These are phyloP conservation scores for Fusarium aywerte DNA, from an alignment of 2,329 filamentous ascomycete species.

Conservation along the genomic window DNA sequence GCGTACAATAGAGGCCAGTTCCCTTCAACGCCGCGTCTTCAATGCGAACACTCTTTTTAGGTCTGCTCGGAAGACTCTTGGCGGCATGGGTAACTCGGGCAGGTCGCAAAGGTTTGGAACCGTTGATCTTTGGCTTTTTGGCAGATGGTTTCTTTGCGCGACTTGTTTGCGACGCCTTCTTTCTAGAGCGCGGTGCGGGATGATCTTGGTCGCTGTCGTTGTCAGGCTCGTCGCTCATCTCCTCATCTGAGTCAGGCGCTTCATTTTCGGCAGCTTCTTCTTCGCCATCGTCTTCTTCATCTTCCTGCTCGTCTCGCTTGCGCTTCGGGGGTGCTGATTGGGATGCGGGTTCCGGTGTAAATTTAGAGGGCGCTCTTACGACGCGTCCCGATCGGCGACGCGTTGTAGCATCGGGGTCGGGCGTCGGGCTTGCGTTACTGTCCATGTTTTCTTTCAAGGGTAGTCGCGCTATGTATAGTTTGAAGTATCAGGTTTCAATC, in stretches of 20 bases:
- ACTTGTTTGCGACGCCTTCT: slow-evolving; percentile 57
- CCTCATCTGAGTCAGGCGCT: slow-evolving; percentile 59
- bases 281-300: slow-evolving; percentile 45
- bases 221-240: slow-evolving; percentile 58
- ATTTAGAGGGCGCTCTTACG: slow-evolving; percentile 69
- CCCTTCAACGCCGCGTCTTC: slow-evolving; percentile 61
- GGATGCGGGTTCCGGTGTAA: slow-evolving; percentile 60
- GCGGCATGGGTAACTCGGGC: slow-evolving; percentile 51
- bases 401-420: slow-evolving; percentile 62
- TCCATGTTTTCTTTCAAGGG: slow-evolving; percentile 58
- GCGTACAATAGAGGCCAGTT: slow-evolving; percentile 66
- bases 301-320: slow-evolving; percentile 64
- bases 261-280: slow-evolving; percentile 58
- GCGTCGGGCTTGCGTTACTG: slow-evolving; percentile 65
- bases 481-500: slow-evolving; percentile 28
- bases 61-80: slow-evolving; percentile 60
- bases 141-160: slow-evolving; percentile 66
- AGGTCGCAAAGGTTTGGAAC: slow-evolving; percentile 54
- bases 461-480: slow-evolving; percentile 39
- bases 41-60: slow-evolving; percentile 66
- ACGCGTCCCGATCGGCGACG: slow-evolving; percentile 77
- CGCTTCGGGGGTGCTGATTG: slow-evolving; percentile 63
- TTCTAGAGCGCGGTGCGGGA: slow-evolving; percentile 52
- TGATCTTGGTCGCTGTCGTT: slow-evolving; percentile 61
- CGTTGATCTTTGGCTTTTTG: slow-evolving; percentile 74